A percentile compares a stretch with the other conserved stretches of the same genome.
These are phyloP conservation scores for Penicillium sp. DNA, from an alignment of 2,329 filamentous ascomycete species.

Conservation along the genomic window DNA sequence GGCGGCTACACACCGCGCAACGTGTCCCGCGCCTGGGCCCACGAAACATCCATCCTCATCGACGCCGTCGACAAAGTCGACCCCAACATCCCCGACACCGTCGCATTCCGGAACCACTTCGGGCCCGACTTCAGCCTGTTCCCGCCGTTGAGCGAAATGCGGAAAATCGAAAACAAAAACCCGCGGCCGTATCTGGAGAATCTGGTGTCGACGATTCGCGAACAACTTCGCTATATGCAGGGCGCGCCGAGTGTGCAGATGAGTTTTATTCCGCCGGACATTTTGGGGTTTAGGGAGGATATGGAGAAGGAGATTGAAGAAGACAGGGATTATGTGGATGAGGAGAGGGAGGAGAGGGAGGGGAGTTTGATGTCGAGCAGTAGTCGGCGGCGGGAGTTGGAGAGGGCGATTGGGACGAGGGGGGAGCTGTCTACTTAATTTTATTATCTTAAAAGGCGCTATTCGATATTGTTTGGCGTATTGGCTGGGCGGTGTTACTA, in stretches of 20 bases:
- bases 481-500: neutral
- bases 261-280: conserved; percentile 72
- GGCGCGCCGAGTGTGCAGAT: conserved; percentile 85
- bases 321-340: conserved; percentile 35
- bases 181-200: conserved; percentile 69
- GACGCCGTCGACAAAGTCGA: conserved; percentile 67
- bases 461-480: neutral
- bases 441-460: neutral
- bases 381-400: conserved; percentile 31
- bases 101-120: conserved; percentile 86
- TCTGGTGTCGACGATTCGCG: conserved; percentile 72
- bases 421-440: conserved; percentile 37
- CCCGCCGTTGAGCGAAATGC: conserved; percentile 73
- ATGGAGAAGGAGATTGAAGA: conserved; percentile 46
- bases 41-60: conserved; percentile 89
- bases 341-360: conserved; percentile 38
- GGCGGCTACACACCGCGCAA: conserved; percentile 96
- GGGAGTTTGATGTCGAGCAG: conserved; percentile 17
- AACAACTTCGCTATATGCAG: conserved; percentile 82
- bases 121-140: conserved; percentile 82
- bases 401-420: conserved; percentile 29
- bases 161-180: conserved; percentile 71
- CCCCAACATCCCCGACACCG: conserved; percentile 70
- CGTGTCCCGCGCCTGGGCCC: conserved; percentile 93
- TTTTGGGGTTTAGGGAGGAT: conserved; percentile 54